Conservation (phyloP, 2,329 filamentous ascomycete genomes). For the Simplicillium sp. region DNA sequence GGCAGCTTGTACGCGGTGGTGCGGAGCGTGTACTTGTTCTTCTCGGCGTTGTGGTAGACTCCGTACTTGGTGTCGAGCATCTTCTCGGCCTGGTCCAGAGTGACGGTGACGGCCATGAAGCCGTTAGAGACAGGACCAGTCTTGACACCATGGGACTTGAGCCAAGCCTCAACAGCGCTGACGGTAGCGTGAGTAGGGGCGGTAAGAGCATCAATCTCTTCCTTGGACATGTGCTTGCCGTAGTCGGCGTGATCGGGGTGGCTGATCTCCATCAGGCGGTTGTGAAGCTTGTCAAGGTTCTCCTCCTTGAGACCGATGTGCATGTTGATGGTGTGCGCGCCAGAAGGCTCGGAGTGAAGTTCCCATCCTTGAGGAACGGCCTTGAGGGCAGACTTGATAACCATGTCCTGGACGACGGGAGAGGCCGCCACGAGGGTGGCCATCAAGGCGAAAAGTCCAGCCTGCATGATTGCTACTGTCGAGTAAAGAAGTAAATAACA, state of each 20-base stretch:
- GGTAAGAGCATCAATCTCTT: background rate
- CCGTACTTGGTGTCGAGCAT: slow-evolving; percentile 1
- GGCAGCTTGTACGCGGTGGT: slow-evolving; percentile 2
- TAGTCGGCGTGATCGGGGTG: slow-evolving; percentile 1
- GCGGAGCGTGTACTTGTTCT: background rate
- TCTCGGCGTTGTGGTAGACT: background rate
- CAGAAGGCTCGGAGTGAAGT: background rate
- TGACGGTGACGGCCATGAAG: background rate
- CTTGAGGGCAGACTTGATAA: background rate
- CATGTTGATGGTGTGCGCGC: background rate
- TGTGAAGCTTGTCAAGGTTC: slow-evolving; percentile 1
- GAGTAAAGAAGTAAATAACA: too few species aligned
- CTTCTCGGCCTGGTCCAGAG: background rate
- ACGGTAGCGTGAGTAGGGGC: background rate
- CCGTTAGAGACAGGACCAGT: slow-evolving; percentile 1
- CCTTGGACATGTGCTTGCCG: slow-evolving; percentile 2
- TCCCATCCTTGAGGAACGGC: background rate
- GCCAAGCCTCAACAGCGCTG: background rate
- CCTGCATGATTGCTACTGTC: background rate
- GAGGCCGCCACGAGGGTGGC: background rate
- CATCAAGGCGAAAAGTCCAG: background rate
- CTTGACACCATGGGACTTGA: background rate
- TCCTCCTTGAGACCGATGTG: slow-evolving; percentile 3
- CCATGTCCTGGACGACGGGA: background rate
- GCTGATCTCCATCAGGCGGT: slow-evolving; percentile 3